A percentile compares a stretch with the other conserved stretches of the same genome.
phyloP scores from a whole-genome alignment of 108 stramenopile genomes.

The Discostella stelligeroides region DNA sequence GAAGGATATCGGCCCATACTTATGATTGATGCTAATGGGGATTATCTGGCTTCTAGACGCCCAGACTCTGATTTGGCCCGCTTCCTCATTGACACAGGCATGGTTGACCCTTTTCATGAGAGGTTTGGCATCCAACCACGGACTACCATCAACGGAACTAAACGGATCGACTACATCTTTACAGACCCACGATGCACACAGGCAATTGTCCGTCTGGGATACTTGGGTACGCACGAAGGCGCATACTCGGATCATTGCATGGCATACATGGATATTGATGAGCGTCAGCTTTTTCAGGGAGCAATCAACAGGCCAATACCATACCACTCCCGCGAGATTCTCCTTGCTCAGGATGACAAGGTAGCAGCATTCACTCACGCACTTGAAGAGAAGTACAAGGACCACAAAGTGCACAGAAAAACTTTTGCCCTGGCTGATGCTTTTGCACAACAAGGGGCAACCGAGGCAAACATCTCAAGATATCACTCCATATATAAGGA shows the following conservation, averaged over 20 bases:
- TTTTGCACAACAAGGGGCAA: too few species aligned
- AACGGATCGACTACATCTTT: slow-evolving; percentile 1
- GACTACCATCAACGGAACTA: neutral
- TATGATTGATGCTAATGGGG: too few species aligned
- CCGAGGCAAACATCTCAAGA: too few species aligned
- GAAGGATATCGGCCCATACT: neutral
- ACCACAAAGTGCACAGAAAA: too few species aligned
- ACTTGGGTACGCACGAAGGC: neutral
- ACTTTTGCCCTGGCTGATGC: too few species aligned
- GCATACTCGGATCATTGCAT: neutral
- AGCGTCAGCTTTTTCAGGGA: neutral
- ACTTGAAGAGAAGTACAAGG: too few species aligned
- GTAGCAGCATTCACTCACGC: too few species aligned
- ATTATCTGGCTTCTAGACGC: neutral
- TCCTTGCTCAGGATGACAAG: too few species aligned
- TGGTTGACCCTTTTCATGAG: neutral
- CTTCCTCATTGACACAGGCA: neutral
- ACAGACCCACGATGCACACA: neutral
- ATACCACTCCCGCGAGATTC: too few species aligned
- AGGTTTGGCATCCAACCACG: neutral
- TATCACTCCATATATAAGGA: too few species aligned
- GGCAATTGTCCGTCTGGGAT: neutral
- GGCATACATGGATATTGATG: neutral
- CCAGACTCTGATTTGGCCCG: neutral
- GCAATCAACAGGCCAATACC: too few species aligned